Percentiles rank a stretch among this genome's conserved stretches.
phyloP scores from a whole-genome alignment of 2,329 filamentous ascomycete genomes.

The Sphaerulina musiva region DNA sequence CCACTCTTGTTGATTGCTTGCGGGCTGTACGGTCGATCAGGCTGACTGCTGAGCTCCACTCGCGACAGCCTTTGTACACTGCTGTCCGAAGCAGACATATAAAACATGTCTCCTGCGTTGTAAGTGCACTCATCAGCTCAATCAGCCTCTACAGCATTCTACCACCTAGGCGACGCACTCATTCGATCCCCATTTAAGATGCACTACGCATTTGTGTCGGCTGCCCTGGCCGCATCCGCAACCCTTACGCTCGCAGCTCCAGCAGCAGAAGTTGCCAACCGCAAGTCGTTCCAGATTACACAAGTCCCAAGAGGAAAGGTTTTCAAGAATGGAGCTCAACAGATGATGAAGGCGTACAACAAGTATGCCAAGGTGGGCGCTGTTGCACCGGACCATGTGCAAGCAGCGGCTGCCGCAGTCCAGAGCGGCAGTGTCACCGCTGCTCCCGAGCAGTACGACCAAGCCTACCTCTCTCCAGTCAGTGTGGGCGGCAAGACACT shows the following conservation, averaged over 20 bases:
- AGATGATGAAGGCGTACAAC: constrained; percentile 37
- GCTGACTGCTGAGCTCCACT: constrained; percentile 6
- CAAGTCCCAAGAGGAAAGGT: constrained; percentile 29
- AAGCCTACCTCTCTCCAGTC: constrained; percentile 48
- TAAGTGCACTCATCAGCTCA: not conserved
- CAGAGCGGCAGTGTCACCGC: constrained; percentile 37
- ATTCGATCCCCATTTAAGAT: constrained; percentile 21
- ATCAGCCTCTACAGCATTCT: constrained; percentile 1
- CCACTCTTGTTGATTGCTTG: constrained; percentile 23
- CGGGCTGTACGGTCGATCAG: constrained; percentile 23
- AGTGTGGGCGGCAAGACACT: constrained; percentile 57
- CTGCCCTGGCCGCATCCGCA: constrained; percentile 29
- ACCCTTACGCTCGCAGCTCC: constrained; percentile 28
- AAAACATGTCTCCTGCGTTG: constrained; percentile 8
- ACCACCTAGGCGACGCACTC: constrained; percentile 2
- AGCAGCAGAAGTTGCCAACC: constrained; percentile 21
- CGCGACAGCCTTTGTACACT: not conserved
- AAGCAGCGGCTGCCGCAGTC: constrained; percentile 32
- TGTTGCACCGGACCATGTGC: constrained; percentile 25
- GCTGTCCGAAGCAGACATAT: constrained; percentile 9
- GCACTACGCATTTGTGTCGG: constrained; percentile 25
- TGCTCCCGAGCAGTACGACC: constrained; percentile 36
- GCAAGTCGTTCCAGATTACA: constrained; percentile 26
- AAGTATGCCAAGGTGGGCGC: constrained; percentile 34
- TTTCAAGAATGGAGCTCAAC: constrained; percentile 35